Base-by-base conservation (phyloP, 2,329 filamentous ascomycete genomes). In the Rhynchosporium agropyri region DNA sequence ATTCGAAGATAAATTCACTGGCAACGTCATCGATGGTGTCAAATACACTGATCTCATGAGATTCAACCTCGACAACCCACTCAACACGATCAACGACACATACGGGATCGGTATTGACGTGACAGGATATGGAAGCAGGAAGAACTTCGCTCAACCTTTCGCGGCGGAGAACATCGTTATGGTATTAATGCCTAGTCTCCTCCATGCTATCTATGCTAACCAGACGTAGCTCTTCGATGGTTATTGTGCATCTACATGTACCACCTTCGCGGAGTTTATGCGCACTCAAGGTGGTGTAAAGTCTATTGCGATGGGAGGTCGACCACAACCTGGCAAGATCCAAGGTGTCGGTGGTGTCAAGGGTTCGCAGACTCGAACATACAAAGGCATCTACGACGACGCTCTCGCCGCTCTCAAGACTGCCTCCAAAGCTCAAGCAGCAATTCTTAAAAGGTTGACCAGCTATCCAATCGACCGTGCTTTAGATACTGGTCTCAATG, bases 291-390 rank as follows among this genome's bases (percentile, higher is more conserved):
- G 77, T 38, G 80, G 81, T 28, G 81, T 89, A 2, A 82, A 81
- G 66, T 83, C 82, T 42, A 79, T 89, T 51, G 79, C 79, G 1
- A 77, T 87, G 29, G 87, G 88, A 9, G 88, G 88, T 1, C 81
- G 84, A 0, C 82, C 87, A 0, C 74, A 76, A 10, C 69, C 77
- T 0, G 76, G 76, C 0, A 80, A 82, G 0, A 89, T 88, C 77
- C 85, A 89, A 76, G 81, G 79, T 4, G 78, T 88, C 20, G 86
- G 87, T n/a, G 88, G 87, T n/a, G 81, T 85, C 54, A 86, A 88
- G 69, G 88, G 87, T 38, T 76, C 77, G 0, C 77, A 81, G 63
- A 71, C 68, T 26, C 40, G 65, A n/a, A 15, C 12, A 4, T 74
- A 64, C 31, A 8, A 29, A 1, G 60, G 63, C 26, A 68, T 74